These are phyloP conservation scores for Leccinum solheimii DNA, from an alignment of 1,284 basidiomycete genomes.

Conservation along the genomic window DNA sequence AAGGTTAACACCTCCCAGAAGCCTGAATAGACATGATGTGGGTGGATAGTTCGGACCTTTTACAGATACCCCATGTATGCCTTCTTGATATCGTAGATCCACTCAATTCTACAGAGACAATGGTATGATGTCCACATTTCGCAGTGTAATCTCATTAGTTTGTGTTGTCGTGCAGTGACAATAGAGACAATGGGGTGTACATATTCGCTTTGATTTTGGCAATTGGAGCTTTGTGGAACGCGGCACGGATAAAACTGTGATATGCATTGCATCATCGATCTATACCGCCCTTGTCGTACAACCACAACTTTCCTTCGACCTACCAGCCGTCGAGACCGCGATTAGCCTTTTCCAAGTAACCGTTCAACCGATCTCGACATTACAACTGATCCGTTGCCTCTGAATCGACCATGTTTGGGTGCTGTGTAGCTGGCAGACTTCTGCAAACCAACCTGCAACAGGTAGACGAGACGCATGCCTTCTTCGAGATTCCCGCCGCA, in stretches of 20 bases:
- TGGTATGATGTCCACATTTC: not conserved
- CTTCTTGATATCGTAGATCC: constrained; percentile 7
- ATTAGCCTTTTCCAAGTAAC: not conserved
- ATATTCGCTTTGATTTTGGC: constrained; percentile 1
- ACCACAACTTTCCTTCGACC: constrained; percentile 11
- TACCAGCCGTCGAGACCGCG: not conserved
- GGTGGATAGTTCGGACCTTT: constrained; percentile 6
- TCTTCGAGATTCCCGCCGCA: constrained; percentile 77
- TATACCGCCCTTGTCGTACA: constrained; percentile 14
- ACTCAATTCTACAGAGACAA: constrained; percentile 17
- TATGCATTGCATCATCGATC: constrained; percentile 9
- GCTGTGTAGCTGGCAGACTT: constrained; percentile 72
- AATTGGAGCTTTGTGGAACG: constrained; percentile 6
- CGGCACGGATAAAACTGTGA: constrained; percentile 2
- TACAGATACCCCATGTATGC: constrained; percentile 18
- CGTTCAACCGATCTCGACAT: not conserved
- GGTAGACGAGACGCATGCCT: constrained; percentile 82
- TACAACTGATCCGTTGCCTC: not conserved
- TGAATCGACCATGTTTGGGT: constrained; percentile 61
- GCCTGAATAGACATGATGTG: constrained; percentile 27
- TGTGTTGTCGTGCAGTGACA: not conserved
- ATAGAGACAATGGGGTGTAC: not conserved
- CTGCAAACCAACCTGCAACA: constrained; percentile 76
- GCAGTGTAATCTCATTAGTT: constrained; percentile 5
- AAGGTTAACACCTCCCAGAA: constrained; percentile 31